Evolutionary conservation across 495 filamentous ascomycete genomes (phyloP), one percentile per base, ranked within the genome.

Genomic region (Xylaria castorea): DNA sequence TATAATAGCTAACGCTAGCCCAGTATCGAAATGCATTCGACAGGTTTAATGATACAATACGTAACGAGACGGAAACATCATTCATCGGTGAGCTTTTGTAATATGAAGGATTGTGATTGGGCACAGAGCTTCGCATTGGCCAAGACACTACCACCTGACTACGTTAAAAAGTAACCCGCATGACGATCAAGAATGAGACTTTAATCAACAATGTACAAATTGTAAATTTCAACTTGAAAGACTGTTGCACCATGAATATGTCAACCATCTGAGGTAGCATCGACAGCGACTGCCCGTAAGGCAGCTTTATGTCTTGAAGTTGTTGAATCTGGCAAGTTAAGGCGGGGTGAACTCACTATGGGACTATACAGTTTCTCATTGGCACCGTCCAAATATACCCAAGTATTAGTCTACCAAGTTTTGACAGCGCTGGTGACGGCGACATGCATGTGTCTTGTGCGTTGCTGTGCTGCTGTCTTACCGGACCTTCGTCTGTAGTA

Each of bases 1-100:
- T 32, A 32, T 16, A 46, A 66, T 60, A 27, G 64, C 74, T 76
- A 44, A 76, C 67, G 30, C 40, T 36, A 27, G 27, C 55, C 8
- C 42, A 83, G 81, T 83, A 81, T 72, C 80, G 73, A 42, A 78
- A 76, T 12, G 79, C 80, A 38, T 73, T 81, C 60, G 69, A 53
- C 12, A 75, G 42, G 22, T 58, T 78, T 38, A 67, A 75, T 51
- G 55, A 25, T 18, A 32, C 27, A 32, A 18, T 66, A 27, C 64
- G 61, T 32, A 81, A 81, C 46, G 73, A 70, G 40, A 79, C 79
- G 22, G 67, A 72, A 48, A 55, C 48, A 22, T 38, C 65, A n/a
- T 79, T 78, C 40, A 40, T 76, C 64, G 71, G 77, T 2, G 79
- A 80, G 73, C 67, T 76, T 27, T 18, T 80, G 34, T 78, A 72